Base-by-base conservation (phyloP, 768 basidiomycete species). In the Boletus subcaerulescens region DNA sequence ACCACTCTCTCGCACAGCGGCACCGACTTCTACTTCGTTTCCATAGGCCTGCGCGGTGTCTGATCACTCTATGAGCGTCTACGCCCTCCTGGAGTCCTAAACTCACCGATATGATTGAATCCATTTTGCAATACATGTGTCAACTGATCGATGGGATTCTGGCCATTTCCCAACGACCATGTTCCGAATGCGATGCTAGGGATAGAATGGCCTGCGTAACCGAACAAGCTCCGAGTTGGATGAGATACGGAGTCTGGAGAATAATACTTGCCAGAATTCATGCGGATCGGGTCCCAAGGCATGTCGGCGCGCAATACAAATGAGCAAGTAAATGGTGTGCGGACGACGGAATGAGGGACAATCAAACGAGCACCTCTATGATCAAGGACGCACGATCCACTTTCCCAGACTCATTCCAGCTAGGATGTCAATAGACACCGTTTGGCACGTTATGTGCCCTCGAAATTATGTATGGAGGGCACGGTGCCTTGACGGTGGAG, bases 171-270 rank as follows among this genome's bases (percentile, higher is more conserved):
- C 17, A 84, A 57, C 39, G 73, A 81, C 82, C 83, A 86, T 4
- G 87, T 87, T 26, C 86, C 87, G 62, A 84, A 86, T 57, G 77
- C 86, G 49, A 89, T 76, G 57, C 76, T 70, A 15, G 80, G 74
- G 65, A 72, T 75, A 13, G 53, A 62, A 48, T 75, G 67, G 7
- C 82, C 82, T 84, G 55, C 4, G 18, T 39, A 20, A 38, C 26
- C 26, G 29, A 33, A 6, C 15, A 46, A 14, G 38, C 24, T 40
- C 36, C 20, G 5, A 39, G 15, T 31, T 20, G 14, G 38, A 44
- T 45, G 13, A 26, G 32, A 53, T 33, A 15, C 17, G 18, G 20
- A 44, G 26, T n/a, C 29, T 46, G 4, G 14, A 39, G 15, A 13
- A 29, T 9, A 8, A 43, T 32, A 54, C 76, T 56, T 48, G 81